Conservation (phyloP, 768 basidiomycete species). For the Boletus insuetus region DNA sequence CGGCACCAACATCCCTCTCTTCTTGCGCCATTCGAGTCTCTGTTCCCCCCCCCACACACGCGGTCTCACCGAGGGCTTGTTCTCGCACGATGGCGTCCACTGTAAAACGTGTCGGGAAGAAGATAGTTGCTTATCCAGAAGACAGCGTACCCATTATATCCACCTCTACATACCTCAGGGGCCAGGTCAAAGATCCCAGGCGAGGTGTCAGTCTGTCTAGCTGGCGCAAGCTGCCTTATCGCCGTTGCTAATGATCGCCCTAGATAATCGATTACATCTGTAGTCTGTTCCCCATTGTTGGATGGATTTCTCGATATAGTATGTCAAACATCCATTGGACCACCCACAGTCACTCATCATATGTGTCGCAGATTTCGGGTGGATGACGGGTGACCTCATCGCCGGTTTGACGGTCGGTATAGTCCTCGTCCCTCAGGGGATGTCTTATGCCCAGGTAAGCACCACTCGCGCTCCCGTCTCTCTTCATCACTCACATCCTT, state of each 20-base stretch:
- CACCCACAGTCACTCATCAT: neutral
- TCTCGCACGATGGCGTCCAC: conserved; percentile 33
- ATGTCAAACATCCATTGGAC: neutral
- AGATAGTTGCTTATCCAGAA: conserved; percentile 59
- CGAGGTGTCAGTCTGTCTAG: conserved; percentile 37
- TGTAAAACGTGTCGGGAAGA: conserved; percentile 53
- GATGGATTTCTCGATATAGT: conserved; percentile 90
- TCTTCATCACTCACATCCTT: neutral
- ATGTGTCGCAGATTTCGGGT: conserved; percentile 56
- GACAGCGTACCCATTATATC: conserved; percentile 57
- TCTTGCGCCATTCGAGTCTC: neutral
- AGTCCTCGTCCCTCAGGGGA: conserved; percentile 91
- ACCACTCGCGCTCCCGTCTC: neutral
- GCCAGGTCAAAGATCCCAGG: conserved; percentile 44
- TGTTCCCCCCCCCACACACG: neutral
- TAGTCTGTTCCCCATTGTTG: conserved; percentile 78
- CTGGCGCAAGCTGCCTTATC: no score
- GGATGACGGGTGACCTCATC: conserved; percentile 84
- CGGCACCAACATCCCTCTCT: neutral
- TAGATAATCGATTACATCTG: conserved; percentile 64
- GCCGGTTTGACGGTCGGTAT: conserved; percentile 93
- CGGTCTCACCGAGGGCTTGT: neutral
- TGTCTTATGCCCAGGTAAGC: conserved; percentile 79
- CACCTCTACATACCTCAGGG: conserved; percentile 50
- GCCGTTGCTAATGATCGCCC: no score